Percentiles rank a stretch among this genome's conserved stretches.
Evolutionary conservation across 257 asterid genomes (phyloP).

Genomic region (Hygrophila difformis): DNA sequence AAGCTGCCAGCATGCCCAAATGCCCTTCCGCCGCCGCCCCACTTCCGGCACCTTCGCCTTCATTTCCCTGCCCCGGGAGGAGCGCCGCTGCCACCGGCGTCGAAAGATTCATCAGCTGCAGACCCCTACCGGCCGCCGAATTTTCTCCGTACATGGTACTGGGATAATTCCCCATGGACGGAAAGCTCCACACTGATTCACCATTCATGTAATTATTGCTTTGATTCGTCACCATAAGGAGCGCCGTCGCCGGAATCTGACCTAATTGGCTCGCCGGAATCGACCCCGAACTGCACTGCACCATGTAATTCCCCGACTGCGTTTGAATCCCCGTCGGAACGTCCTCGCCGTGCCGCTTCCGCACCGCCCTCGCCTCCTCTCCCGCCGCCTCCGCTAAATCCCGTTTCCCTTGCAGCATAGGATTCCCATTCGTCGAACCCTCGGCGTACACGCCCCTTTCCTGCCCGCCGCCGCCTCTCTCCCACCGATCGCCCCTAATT

Average conservation of each 20-base stretch:
- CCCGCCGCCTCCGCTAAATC: slow-evolving; percentile 27
- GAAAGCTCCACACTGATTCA: slow-evolving; percentile 40
- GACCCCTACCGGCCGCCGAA: slow-evolving; percentile 24
- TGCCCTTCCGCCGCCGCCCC: slow-evolving; percentile 35
- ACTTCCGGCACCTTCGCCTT: slow-evolving; percentile 17
- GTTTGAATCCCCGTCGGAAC: slow-evolving; percentile 27
- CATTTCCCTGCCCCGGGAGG: slow-evolving; percentile 25
- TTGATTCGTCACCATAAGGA: slow-evolving; percentile 25
- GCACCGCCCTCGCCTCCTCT: no score
- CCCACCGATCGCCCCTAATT: slow-evolving; percentile 11
- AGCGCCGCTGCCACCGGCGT: slow-evolving; percentile 28
- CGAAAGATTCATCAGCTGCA: slow-evolving; percentile 49
- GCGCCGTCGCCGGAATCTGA: slow-evolving; percentile 23
- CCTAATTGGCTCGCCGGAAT: slow-evolving; percentile 28
- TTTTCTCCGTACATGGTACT: slow-evolving; percentile 23
- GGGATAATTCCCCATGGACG: slow-evolving; percentile 20
- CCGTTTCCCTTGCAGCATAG: slow-evolving; percentile 39
- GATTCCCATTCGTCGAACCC: slow-evolving; percentile 21
- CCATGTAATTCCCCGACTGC: slow-evolving; percentile 29
- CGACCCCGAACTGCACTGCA: slow-evolving; percentile 22
- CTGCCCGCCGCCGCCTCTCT: slow-evolving; percentile 15
- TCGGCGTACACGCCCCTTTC: slow-evolving; percentile 22
- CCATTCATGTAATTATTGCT: slow-evolving; percentile 24
- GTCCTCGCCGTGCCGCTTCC: slow-evolving; percentile 16
- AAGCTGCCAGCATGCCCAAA: slow-evolving; percentile 40